A percentile compares a stretch with the other conserved stretches of the same genome.
phyloP scores from a whole-genome alignment of 306 rosid genomes.

The Gastrolobium villosum region DNA sequence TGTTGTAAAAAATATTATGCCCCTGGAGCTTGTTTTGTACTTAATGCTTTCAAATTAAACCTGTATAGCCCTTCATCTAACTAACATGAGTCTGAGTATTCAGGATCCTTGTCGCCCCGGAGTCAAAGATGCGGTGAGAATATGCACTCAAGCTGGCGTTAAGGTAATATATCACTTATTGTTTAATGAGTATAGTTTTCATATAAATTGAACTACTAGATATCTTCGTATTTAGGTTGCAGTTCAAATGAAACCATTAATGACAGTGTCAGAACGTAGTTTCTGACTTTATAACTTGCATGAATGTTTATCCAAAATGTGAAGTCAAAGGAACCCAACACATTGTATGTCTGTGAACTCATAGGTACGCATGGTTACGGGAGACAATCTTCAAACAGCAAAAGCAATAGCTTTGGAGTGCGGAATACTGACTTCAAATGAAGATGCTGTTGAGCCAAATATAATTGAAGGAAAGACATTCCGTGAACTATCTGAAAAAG shows the following conservation, averaged over 20 bases:
- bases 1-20: neutral
- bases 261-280: conserved; percentile 27
- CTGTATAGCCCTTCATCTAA: conserved; percentile 39
- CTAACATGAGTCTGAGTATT: conserved; percentile 26
- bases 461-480: conserved; percentile 90
- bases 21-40: conserved; percentile 18
- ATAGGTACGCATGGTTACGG: conserved; percentile 98
- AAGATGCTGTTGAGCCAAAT: conserved; percentile 79
- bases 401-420: conserved; percentile 97
- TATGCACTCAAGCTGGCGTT: conserved; percentile 89
- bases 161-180: conserved; percentile 68
- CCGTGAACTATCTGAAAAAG: conserved; percentile 78
- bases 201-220: conserved; percentile 1
- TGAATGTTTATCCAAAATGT: conserved; percentile 35
- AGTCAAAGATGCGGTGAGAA: conserved; percentile 78
- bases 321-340: conserved; percentile 43
- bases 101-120: conserved; percentile 97
- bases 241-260: conserved; percentile 36
- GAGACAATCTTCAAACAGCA: conserved; percentile 95
- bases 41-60: conserved; percentile 26
- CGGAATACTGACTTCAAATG: conserved; percentile 77
- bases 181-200: conserved; percentile 32
- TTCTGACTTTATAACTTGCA: conserved; percentile 39
- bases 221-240: conserved; percentile 22
- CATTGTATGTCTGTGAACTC: conserved; percentile 36